Evolutionary conservation across 2,329 filamentous ascomycete species (phyloP).

Genomic region (Penicillium glabrum): DNA sequence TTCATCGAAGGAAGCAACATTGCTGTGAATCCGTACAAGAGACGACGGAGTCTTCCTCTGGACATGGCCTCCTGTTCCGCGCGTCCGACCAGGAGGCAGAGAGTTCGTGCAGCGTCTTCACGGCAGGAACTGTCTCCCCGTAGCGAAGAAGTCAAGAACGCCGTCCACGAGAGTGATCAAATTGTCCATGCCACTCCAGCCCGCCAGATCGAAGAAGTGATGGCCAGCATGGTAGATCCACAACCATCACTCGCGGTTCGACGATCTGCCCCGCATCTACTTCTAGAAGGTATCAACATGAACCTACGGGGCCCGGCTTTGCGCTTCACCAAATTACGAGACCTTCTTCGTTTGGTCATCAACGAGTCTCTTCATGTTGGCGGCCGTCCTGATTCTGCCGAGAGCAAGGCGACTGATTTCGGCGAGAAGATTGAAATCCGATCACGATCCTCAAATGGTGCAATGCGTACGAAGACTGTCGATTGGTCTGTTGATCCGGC

Average conservation of each 20-base stretch:
- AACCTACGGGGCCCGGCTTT: constrained; percentile 36
- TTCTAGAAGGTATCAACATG: constrained; percentile 37
- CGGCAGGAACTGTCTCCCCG: constrained; percentile 38
- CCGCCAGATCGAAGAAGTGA: constrained; percentile 39
- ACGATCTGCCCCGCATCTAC: constrained; percentile 36
- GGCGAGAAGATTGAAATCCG: constrained; percentile 49
- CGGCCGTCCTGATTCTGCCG: constrained; percentile 49
- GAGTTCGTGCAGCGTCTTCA: constrained; percentile 31
- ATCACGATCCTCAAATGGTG: constrained; percentile 45
- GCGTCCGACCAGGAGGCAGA: constrained; percentile 37
- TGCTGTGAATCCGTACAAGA: constrained; percentile 45
- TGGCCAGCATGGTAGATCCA: constrained; percentile 39
- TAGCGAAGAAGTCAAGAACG: constrained; percentile 42
- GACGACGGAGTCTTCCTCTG: constrained; percentile 43
- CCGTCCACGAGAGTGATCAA: constrained; percentile 44
- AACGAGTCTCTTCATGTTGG: constrained; percentile 50
- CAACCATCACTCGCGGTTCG: constrained; percentile 36
- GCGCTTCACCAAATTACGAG: constrained; percentile 46
- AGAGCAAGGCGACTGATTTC: constrained; percentile 42
- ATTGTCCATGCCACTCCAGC: constrained; percentile 37
- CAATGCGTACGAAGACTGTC: constrained; percentile 44
- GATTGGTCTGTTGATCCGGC: constrained; percentile 49
- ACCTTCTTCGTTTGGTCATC: constrained; percentile 47
- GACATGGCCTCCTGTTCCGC: constrained; percentile 28
- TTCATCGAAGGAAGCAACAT: constrained; percentile 46